These are phyloP conservation scores for Nakaseomyces delphensis DNA, from an alignment of 1,139 yeast genomes.

Conservation along the genomic window DNA sequence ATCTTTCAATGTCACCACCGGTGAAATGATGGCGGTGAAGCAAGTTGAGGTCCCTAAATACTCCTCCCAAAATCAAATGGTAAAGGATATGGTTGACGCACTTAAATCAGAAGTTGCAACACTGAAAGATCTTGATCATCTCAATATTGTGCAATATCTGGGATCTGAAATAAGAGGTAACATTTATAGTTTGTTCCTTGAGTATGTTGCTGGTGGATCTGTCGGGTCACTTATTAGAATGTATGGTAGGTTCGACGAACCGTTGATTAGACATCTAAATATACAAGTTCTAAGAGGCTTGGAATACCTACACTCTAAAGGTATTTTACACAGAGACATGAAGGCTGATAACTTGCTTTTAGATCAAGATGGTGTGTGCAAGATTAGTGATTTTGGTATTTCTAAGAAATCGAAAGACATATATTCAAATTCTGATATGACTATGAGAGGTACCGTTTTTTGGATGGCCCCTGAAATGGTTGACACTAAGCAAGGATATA, in stretches of 20 bases:
- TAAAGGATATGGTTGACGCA: constrained; percentile 60
- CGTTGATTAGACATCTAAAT: constrained; percentile 61
- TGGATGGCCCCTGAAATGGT: constrained; percentile 99
- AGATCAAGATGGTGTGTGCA: constrained; percentile 89
- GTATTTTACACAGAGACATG: constrained; percentile 88
- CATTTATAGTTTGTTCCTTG: constrained; percentile 77
- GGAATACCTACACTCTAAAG: constrained; percentile 74
- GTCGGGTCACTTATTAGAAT: constrained; percentile 78
- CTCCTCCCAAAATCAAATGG: constrained; percentile 38
- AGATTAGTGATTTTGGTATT: constrained; percentile 95
- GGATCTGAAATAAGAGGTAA: constrained; percentile 78
- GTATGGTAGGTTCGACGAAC: constrained; percentile 80
- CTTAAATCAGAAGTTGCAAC: constrained; percentile 87
- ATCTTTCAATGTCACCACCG: constrained; percentile 90
- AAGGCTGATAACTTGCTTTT: constrained; percentile 88
- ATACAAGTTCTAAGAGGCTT: constrained; percentile 77
- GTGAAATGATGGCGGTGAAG: constrained; percentile 98
- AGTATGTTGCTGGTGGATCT: constrained; percentile 97
- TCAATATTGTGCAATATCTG: constrained; percentile 87
- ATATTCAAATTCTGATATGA: constrained; percentile 89
- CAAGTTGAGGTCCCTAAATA: constrained; percentile 68
- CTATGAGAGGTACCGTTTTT: constrained; percentile 96
- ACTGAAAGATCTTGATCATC: constrained; percentile 86
- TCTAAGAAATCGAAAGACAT: constrained; percentile 82
- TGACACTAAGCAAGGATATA: constrained; percentile 81